Percentiles rank a stretch among this genome's conserved stretches.
Evolutionary conservation across 2,329 filamentous ascomycete species (phyloP).

Genomic region (Boeremia exigua): DNA sequence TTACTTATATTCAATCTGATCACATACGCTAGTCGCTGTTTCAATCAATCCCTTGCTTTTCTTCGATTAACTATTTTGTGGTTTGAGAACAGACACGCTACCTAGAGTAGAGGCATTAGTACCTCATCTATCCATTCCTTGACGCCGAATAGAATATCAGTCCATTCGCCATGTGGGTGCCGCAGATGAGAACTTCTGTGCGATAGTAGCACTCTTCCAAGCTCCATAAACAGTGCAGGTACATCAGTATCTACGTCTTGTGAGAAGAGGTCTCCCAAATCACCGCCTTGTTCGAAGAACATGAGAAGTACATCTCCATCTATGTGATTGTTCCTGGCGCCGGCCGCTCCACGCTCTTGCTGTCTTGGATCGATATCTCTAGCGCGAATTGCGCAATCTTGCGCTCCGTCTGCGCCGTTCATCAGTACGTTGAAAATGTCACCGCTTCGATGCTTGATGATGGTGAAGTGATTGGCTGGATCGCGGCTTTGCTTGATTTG

Average conservation of each 20-base stretch:
- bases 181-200: constrained; percentile 22
- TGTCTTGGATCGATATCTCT: constrained; percentile 37
- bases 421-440: constrained; percentile 32
- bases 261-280: constrained; percentile 21
- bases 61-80: too few species aligned
- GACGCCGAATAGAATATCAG: constrained; percentile 10
- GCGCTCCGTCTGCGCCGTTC: constrained; percentile 29
- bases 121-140: constrained; percentile 30
- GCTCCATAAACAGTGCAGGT: constrained; percentile 29
- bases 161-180: constrained; percentile 5
- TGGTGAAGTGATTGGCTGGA: constrained; percentile 18
- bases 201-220: constrained; percentile 25
- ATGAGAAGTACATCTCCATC: constrained; percentile 51
- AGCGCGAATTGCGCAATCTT: constrained; percentile 25
- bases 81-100: not conserved
- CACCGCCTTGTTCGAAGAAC: constrained; percentile 35
- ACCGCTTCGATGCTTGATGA: constrained; percentile 21
- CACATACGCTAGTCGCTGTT: too few species aligned
- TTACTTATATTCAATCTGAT: too few species aligned
- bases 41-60: too few species aligned
- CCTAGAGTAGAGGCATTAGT: constrained; percentile 32
- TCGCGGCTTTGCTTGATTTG: constrained; percentile 27
- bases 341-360: constrained; percentile 20
- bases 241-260: constrained; percentile 30
- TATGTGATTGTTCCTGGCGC: constrained; percentile 44